These are phyloP conservation scores for Petrea volubilis DNA, from an alignment of 257 asterid genomes.

Conservation along the genomic window DNA sequence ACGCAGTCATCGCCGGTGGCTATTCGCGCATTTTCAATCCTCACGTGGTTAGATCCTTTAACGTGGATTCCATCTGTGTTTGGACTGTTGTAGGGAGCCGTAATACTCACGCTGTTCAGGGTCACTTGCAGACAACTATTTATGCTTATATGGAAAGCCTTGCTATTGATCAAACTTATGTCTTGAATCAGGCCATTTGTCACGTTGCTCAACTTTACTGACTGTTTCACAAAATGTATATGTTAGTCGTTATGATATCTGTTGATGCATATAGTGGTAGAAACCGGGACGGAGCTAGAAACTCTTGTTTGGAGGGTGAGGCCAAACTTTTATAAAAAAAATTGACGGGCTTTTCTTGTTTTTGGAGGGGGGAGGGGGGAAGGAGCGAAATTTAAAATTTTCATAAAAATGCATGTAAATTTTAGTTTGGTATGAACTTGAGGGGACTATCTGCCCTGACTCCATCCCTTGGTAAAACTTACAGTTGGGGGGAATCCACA, in stretches of 20 bases:
- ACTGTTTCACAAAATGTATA: slow-evolving; percentile 2
- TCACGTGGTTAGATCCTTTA: slow-evolving; percentile 9
- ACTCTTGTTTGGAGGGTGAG: too few relatives aligned
- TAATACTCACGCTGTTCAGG: neutral
- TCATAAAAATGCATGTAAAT: too few relatives aligned
- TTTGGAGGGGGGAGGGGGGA: too few relatives aligned
- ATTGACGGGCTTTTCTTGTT: too few relatives aligned
- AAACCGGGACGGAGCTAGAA: neutral
- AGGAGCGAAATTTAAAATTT: too few relatives aligned
- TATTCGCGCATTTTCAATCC: neutral
- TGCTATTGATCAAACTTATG: slow-evolving; percentile 28
- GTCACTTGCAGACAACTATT: neutral
- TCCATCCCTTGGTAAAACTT: neutral
- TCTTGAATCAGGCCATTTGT: neutral
- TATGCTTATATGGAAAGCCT: slow-evolving; percentile 24
- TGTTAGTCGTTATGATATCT: too few relatives aligned
- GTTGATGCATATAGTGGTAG: neutral
- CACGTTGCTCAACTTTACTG: neutral
- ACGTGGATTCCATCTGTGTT: slow-evolving; percentile 51
- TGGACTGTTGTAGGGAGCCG: slow-evolving; percentile 37
- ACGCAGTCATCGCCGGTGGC: slow-evolving; percentile 43
- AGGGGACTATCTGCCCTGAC: too few relatives aligned
- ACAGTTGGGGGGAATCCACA: neutral
- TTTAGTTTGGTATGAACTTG: too few relatives aligned
- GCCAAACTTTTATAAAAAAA: too few relatives aligned